These are phyloP conservation scores for Venustampulla echinocandica DNA, from an alignment of 495 filamentous ascomycete genomes.

Conservation along the genomic window DNA sequence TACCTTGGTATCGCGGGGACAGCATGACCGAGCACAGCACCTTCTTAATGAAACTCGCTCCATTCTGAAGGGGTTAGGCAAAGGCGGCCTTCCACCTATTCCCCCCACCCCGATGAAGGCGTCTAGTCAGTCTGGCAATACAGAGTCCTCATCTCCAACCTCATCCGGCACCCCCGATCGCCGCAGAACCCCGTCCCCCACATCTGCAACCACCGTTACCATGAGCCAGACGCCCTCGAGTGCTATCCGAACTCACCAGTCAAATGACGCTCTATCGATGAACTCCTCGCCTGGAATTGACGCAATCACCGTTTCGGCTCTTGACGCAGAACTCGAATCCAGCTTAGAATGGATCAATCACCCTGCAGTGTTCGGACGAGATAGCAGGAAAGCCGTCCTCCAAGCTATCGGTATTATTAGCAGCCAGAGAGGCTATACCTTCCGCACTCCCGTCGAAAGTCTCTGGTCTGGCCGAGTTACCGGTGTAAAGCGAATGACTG, in stretches of 20 bases:
- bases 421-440: constrained; percentile 88
- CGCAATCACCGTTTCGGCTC: constrained; percentile 64
- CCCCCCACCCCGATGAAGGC: constrained; percentile 40
- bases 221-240: constrained; percentile 18
- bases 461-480: constrained; percentile 75
- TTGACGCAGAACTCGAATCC: constrained; percentile 84
- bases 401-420: constrained; percentile 96
- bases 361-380: constrained; percentile 89
- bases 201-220: constrained; percentile 40
- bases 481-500: constrained; percentile 69
- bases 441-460: constrained; percentile 75
- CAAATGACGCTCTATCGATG: constrained; percentile 34
- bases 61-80: constrained; percentile 91
- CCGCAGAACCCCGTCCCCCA: constrained; percentile 33
- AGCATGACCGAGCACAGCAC: constrained; percentile 89
- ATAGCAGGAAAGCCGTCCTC: constrained; percentile 89
- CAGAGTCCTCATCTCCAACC: constrained; percentile 18
- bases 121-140: constrained; percentile 3
- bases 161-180: constrained; percentile 26
- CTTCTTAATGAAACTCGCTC: constrained; percentile 86
- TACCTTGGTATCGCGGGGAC: constrained; percentile 81
- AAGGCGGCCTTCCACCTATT: constrained; percentile 88
- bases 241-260: constrained; percentile 16
- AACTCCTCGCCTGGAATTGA: constrained; percentile 55
- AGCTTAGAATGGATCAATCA: constrained; percentile 99